Conservation (phyloP, 139 green algal genomes). For the Chlorella sp. region DNA sequence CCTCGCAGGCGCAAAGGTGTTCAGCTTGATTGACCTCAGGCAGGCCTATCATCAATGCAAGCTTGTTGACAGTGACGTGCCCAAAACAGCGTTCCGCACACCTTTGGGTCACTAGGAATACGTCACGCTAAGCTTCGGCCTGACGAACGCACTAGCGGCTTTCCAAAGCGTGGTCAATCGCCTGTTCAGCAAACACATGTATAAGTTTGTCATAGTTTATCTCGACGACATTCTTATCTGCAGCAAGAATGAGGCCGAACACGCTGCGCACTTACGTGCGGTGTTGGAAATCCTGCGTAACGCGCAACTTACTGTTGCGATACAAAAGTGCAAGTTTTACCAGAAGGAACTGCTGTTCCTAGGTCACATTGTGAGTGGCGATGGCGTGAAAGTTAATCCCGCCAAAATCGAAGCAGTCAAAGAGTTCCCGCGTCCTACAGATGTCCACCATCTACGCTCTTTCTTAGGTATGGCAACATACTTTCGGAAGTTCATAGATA, state of each 20-base stretch:
- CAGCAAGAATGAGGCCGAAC: conserved; percentile 9
- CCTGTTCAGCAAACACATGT: conserved; percentile 2
- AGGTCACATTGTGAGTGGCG: conserved; percentile 17
- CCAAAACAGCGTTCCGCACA: too few relatives aligned
- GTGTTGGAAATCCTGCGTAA: neutral
- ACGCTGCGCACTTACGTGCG: neutral
- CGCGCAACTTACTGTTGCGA: neutral
- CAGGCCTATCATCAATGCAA: too few relatives aligned
- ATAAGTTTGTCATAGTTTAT: conserved; percentile 24
- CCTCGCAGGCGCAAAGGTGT: too few relatives aligned
- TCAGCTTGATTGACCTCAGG: too few relatives aligned
- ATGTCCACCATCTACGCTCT: too few relatives aligned
- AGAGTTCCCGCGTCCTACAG: too few relatives aligned
- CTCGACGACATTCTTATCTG: conserved; percentile 34
- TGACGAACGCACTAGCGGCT: conserved; percentile 21
- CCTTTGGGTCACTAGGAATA: too few relatives aligned
- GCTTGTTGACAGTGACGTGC: too few relatives aligned
- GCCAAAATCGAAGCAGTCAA: too few relatives aligned
- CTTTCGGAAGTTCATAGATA: too few relatives aligned
- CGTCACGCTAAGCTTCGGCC: conserved; percentile 24
- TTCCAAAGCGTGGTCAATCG: conserved; percentile 25
- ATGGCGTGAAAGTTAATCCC: conserved; percentile 20
- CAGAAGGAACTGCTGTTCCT: conserved; percentile 20
- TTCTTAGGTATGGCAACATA: too few relatives aligned
- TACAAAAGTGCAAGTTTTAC: neutral